Conservation (phyloP, 2,329 filamentous ascomycete species). For the Escovopsis sp. region DNA sequence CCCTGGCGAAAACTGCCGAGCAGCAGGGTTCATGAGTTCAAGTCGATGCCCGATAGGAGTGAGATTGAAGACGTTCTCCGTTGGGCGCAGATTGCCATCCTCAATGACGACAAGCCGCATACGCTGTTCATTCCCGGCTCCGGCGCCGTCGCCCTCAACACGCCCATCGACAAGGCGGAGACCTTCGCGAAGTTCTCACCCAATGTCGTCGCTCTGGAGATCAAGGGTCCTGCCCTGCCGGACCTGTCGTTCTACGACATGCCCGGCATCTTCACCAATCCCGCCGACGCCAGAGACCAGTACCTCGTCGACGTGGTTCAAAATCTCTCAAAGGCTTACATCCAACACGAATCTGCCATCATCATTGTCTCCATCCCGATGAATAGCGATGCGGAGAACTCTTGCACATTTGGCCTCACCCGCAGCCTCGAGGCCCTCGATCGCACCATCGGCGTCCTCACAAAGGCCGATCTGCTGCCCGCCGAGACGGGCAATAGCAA, state of each 20-base stretch:
- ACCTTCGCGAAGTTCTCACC: slow-evolving; percentile 59
- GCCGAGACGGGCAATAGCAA: slow-evolving; percentile 25
- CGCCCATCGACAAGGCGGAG: slow-evolving; percentile 16
- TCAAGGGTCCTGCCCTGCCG: slow-evolving; percentile 54
- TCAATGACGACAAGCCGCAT: slow-evolving; percentile 47
- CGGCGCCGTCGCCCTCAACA: slow-evolving; percentile 24
- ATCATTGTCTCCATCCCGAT: slow-evolving; percentile 66
- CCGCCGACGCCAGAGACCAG: slow-evolving; percentile 45
- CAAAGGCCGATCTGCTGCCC: slow-evolving; percentile 64
- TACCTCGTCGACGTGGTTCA: slow-evolving; percentile 59
- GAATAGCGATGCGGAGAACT: slow-evolving; percentile 64
- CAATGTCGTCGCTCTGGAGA: slow-evolving; percentile 64
- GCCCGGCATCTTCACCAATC: slow-evolving; percentile 64
- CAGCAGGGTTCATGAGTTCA: slow-evolving; percentile 40
- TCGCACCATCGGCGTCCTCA: slow-evolving; percentile 61
- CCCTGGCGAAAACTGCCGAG: slow-evolving; percentile 45
- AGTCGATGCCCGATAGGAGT: slow-evolving; percentile 41
- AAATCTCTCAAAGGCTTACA: slow-evolving; percentile 55
- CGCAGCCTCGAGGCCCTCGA: slow-evolving; percentile 36
- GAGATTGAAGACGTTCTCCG: slow-evolving; percentile 53
- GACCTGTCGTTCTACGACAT: slow-evolving; percentile 74
- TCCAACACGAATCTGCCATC: slow-evolving; percentile 52
- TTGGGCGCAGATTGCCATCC: slow-evolving; percentile 61
- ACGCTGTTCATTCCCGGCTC: slow-evolving; percentile 38
- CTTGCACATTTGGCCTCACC: slow-evolving; percentile 52